Base-by-base conservation (phyloP, 2,329 filamentous ascomycete genomes). In the Thermothelomyces thermophilus region DNA sequence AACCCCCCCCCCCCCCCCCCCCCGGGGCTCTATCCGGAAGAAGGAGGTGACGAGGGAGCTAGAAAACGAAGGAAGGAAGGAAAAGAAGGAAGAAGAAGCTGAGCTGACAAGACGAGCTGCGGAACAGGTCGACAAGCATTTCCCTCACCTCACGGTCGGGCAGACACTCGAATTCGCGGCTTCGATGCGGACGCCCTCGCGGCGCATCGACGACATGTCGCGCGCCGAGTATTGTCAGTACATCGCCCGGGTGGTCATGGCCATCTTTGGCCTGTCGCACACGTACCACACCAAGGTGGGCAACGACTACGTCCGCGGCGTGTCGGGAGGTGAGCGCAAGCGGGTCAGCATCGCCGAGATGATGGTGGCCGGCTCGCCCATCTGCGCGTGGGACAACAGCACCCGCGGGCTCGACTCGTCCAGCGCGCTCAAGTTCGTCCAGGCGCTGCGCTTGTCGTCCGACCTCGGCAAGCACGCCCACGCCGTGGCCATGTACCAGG, bases 271-370 rank as follows among this genome's bases (percentile, higher is more conserved):
- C 57, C 79, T 90, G 26, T 79, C 79, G 31, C 84, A 90, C 59
- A 86, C 84, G 0, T 72, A 84, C 58, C 76, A 83, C 52, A 90
- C 86, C 6, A 85, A 83, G 58, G 83, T 90, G 11, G 87, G 87
- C 7, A 82, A 88, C 52, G 84, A 88, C 57, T 80, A 85, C 37
- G 74, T 90, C 10, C 80, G 84, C 1, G 87, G 87, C 42, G 77
- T 87, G 0, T 83, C 77, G 7, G 84, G 84, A 22, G 84, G 84
- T 33, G 84, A 87, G 64, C 73, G 83, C 49, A 90, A 93, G 70
- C 82, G 89, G 63, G 87, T 94, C 5, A 86, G 82, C 39, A 89
- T 93, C 54, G 86, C 85, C 1, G 87, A 93, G 16, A 20, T 41
- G 28, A 28, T 57, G 41, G 46, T 56, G 0, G 54, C 58, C 2